Evolutionary conservation across 306 rosid species (phyloP).

Genomic region (Bauhinia variegata): DNA sequence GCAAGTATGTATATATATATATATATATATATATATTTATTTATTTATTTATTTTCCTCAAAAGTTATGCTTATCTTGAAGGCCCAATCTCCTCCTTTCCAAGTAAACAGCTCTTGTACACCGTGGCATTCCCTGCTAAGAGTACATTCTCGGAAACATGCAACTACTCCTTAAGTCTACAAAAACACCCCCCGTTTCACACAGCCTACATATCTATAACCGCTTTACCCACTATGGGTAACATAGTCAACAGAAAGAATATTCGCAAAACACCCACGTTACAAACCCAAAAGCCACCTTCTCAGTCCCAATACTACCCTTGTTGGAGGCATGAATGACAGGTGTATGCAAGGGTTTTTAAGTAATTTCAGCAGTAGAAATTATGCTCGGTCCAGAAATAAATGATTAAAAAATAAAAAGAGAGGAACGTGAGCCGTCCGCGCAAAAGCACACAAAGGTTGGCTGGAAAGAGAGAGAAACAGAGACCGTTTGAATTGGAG

Average conservation of each 20-base stretch:
- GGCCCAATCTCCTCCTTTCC: constrained; percentile 28
- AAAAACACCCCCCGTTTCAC: constrained; percentile 30
- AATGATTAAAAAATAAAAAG: constrained; percentile 33
- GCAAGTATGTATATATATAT: too few relatives aligned
- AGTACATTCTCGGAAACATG: constrained; percentile 36
- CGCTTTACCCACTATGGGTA: constrained; percentile 36
- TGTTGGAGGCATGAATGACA: fast-evolving
- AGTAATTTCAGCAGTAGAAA: constrained; percentile 35
- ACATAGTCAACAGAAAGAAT: constrained; percentile 28
- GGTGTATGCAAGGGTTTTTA: neutral
- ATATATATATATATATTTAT: too few relatives aligned
- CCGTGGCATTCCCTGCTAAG: constrained; percentile 51
- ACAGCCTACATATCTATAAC: neutral
- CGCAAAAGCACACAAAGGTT: constrained; percentile 51
- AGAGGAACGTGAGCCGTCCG: constrained; percentile 56
- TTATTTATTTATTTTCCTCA: too few relatives aligned
- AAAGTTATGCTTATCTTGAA: constrained; percentile 45
- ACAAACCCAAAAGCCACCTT: constrained; percentile 3
- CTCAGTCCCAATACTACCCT: constrained; percentile 39
- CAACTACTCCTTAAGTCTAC: neutral
- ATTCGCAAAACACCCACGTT: constrained; percentile 57
- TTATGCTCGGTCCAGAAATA: constrained; percentile 36
- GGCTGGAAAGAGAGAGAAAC: constrained; percentile 36
- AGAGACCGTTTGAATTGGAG: constrained; percentile 57
- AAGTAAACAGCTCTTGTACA: constrained; percentile 51